Evolutionary conservation across 2,329 filamentous ascomycete species (phyloP).

Genomic region (Gnomoniopsis smithogilvyi): DNA sequence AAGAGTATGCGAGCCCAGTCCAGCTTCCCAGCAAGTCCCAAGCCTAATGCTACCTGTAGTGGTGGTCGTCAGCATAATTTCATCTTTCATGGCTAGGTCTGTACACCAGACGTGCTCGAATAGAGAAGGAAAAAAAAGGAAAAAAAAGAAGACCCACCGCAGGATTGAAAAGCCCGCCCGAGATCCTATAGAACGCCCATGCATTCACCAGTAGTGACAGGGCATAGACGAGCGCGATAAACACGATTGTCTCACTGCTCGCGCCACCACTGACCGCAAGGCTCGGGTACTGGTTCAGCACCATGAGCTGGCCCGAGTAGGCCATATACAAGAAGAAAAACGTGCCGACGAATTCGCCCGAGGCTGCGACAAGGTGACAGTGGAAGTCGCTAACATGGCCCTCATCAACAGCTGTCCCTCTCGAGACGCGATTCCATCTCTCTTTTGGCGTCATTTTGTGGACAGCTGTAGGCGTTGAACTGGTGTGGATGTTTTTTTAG

Average conservation of each 20-base stretch:
- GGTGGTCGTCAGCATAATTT: no score
- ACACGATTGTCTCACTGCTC: slow-evolving; percentile 25
- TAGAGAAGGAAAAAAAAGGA: background rate
- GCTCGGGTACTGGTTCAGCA: slow-evolving; percentile 19
- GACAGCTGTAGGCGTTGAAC: background rate
- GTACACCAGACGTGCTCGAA: no score
- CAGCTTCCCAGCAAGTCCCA: slow-evolving; percentile 48
- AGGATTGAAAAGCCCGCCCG: slow-evolving; percentile 39
- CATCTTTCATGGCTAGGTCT: no score
- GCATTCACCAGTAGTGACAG: slow-evolving; percentile 44
- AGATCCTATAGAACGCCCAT: slow-evolving; percentile 48
- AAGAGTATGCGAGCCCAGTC: slow-evolving; percentile 41
- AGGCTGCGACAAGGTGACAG: slow-evolving; percentile 8
- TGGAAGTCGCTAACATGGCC: slow-evolving; percentile 4
- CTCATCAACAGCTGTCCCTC: background rate
- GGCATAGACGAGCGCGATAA: slow-evolving; percentile 38
- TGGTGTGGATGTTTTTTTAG: no score
- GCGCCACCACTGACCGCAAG: background rate
- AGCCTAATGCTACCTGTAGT: slow-evolving; percentile 44
- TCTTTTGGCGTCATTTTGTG: background rate
- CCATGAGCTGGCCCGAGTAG: slow-evolving; percentile 33
- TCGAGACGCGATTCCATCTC: background rate
- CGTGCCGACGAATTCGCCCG: slow-evolving; percentile 40
- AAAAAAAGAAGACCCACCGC: slow-evolving; percentile 25
- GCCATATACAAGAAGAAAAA: slow-evolving; percentile 41